Evolutionary conservation across 345 rosid genomes (phyloP).

Genomic region (Geranium rotundifolium): DNA sequence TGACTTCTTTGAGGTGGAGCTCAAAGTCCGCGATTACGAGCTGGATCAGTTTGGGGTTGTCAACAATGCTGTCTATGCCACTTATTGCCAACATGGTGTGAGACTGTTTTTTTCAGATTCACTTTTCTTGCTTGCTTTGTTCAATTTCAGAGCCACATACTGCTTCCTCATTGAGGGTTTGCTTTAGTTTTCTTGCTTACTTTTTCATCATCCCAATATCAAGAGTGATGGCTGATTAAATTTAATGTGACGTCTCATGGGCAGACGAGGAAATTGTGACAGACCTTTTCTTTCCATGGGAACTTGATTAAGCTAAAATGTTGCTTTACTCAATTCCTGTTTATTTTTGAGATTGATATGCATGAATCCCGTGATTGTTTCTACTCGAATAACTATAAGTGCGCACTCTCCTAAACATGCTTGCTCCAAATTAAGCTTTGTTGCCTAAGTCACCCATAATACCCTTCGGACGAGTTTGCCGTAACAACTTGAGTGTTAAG

Average conservation of each 20-base stretch:
- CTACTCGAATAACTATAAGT: too few species aligned
- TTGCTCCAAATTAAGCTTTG: too few species aligned
- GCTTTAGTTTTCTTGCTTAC: not conserved
- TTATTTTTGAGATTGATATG: not conserved
- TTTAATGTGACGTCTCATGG: not conserved
- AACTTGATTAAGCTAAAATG: not conserved
- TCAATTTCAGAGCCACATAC: not conserved
- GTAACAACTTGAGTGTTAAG: too few species aligned
- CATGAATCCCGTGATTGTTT: not conserved
- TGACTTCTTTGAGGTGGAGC: conserved; percentile 44
- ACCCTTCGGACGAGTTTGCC: too few species aligned
- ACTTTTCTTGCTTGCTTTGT: not conserved
- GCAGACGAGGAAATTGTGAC: not conserved
- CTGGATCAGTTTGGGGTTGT: conserved; percentile 90
- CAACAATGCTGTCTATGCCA: conserved; percentile 77
- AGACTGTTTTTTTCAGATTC: not conserved
- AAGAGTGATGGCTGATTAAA: not conserved
- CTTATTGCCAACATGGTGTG: conserved; percentile 83
- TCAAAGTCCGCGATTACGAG: conserved; percentile 74
- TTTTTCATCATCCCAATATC: too few species aligned
- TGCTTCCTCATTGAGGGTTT: not conserved
- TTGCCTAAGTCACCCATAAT: too few species aligned
- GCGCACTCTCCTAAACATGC: too few species aligned
- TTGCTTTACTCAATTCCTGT: not conserved
- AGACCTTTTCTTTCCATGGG: not conserved